phyloP scores from a whole-genome alignment of 1,139 yeast species.

The Ashbya aceris region DNA sequence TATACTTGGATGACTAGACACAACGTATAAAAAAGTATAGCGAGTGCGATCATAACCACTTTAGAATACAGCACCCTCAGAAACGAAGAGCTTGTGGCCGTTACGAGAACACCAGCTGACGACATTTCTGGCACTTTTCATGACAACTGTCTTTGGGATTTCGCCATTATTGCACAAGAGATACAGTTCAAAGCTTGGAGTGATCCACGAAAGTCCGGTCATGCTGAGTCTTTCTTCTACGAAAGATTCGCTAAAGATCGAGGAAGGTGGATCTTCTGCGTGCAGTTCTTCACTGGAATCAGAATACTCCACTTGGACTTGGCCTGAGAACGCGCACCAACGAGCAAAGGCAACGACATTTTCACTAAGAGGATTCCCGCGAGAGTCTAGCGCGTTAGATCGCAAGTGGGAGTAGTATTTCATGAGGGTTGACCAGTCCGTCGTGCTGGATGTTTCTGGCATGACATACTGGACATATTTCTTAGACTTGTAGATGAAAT shows the following conservation, averaged over 20 bases:
- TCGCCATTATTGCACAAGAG: conserved; percentile 42
- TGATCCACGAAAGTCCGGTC: conserved; percentile 46
- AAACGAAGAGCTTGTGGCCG: conserved; percentile 49
- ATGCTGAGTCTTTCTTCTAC: conserved; percentile 28
- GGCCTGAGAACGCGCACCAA: conserved; percentile 24
- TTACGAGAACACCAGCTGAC: conserved; percentile 50
- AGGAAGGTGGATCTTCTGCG: conserved; percentile 6
- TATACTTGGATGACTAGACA: neutral
- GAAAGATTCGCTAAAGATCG: conserved; percentile 2
- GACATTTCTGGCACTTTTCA: conserved; percentile 44
- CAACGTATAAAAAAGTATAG: neutral
- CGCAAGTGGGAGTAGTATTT: conserved; percentile 22
- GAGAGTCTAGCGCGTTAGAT: conserved; percentile 20
- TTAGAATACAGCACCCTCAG: conserved; percentile 50
- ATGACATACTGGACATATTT: conserved; percentile 48
- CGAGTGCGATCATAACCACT: neutral
- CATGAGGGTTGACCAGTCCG: conserved; percentile 17
- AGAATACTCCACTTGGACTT: neutral
- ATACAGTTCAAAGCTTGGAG: conserved; percentile 49
- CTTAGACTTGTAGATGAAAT: conserved; percentile 71
- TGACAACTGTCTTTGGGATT: conserved; percentile 38
- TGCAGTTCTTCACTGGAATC: conserved; percentile 6
- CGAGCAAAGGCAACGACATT: conserved; percentile 26
- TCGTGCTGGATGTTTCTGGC: conserved; percentile 13
- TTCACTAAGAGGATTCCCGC: conserved; percentile 19